Base-by-base conservation (phyloP, 2,329 filamentous ascomycete genomes). In the Aspergillus fumigatus region DNA sequence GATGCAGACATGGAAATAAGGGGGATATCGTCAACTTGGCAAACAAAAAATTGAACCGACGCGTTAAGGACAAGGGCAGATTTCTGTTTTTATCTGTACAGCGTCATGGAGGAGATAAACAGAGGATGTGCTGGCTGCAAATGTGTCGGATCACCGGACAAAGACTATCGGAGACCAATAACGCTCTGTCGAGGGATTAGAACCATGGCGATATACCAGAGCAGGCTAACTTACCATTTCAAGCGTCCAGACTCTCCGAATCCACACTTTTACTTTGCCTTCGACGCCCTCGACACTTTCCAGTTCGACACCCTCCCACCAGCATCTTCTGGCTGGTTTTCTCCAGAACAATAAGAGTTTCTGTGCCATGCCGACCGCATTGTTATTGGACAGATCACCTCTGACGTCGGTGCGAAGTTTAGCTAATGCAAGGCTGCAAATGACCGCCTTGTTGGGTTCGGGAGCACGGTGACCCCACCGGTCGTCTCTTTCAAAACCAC, bases 301-400 rank as follows among this genome's bases (percentile, higher is more conserved):
- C 48, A 99, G 81, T 73, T 97, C 92, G 40, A 99, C 89, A 25
- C 94, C 94, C 74, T 99, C 94, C 94, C 94, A 99, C 94, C 94
- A 99, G 80, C 94, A 99, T 73, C 94, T 84, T 59, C 94, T 82
- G 14, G 94, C 94, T 17, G 94, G 94, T 77, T 99, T 99, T 63
- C 94, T 85, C 94, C 94, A 99, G 80, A 99, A 99, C 3, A 99
- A 82, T 14, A 99, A 82, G 49, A 99, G 83, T 78, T 99, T 99
- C 75, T 99, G 94, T 11, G 94, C 94, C 94, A 99, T 99, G 52
- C 93, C 93, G 19, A 97, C 91, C 0, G 91, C 89, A 71, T 84
- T 87, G 67, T 79, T 85, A 67, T 87, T 92, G 64, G 83, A 86
- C 52, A 89, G 80, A 65, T 92, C 90, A 54, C 91, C 83, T 60